phyloP scores from a whole-genome alignment of 2,329 filamentous ascomycete species.

The Talaromyces verruculosus region DNA sequence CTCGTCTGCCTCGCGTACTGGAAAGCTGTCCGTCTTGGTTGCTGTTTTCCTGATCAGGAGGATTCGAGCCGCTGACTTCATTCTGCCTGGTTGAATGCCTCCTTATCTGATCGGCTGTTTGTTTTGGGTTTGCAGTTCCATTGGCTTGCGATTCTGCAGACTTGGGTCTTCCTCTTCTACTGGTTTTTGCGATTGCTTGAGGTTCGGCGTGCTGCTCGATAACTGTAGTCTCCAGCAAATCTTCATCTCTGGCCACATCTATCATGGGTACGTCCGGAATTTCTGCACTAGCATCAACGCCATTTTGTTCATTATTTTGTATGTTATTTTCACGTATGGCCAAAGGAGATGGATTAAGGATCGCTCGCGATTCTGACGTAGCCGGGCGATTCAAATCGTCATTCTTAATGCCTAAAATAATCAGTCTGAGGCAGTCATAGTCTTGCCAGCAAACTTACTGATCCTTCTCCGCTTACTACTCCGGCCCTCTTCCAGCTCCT shows the following conservation, averaged over 20 bases:
- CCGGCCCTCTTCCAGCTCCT: conserved; percentile 15
- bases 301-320: background rate
- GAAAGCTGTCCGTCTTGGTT: background rate
- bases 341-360: background rate
- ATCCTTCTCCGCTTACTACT: conserved; percentile 21
- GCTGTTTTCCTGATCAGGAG: background rate
- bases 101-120: background rate
- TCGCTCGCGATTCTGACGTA: background rate
- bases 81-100: background rate
- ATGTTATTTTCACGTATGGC: background rate
- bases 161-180: conserved; percentile 12
- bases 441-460: background rate
- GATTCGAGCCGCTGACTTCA: background rate
- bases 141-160: background rate
- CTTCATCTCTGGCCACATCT: background rate
- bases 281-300: background rate
- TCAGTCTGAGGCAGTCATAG: conserved; percentile 3
- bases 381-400: background rate
- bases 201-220: conserved; percentile 2
- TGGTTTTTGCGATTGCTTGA: background rate
- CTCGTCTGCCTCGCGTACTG: conserved; percentile 8
- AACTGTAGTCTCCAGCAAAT: background rate
- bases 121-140: background rate
- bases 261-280: background rate
- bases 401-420: conserved; percentile 8